phyloP scores from a whole-genome alignment of 2,329 filamentous ascomycete genomes.

The Colletotrichum sp. region DNA sequence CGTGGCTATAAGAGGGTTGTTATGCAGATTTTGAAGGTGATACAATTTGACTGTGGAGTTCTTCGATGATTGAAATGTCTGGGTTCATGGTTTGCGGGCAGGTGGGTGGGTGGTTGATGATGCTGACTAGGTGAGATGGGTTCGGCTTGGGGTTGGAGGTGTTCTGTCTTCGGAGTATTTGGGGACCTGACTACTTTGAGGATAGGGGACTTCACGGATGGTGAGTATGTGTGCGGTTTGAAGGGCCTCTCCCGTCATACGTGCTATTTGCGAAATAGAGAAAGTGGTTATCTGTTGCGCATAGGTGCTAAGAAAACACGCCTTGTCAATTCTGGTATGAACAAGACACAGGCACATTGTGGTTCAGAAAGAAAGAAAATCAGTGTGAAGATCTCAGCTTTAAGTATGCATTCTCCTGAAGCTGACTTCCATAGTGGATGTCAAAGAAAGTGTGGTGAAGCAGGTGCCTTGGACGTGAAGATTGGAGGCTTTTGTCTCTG shows the following conservation, averaged over 20 bases:
- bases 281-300: neutral
- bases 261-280: neutral
- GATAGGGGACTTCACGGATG: accelerated
- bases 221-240: neutral
- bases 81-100: too few species aligned
- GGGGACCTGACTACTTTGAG: neutral
- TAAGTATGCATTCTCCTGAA: neutral
- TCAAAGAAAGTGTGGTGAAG: neutral
- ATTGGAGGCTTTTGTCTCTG: neutral
- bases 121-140: too few species aligned
- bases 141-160: neutral
- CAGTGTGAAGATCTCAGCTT: neutral
- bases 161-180: neutral
- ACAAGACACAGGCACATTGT: accelerated
- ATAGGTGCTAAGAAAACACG: neutral
- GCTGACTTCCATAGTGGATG: neutral
- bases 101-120: too few species aligned
- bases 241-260: neutral
- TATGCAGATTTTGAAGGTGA: neutral
- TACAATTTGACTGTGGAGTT: neutral
- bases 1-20: neutral
- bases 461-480: neutral
- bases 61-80: neutral
- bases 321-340: too few species aligned
- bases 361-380: too few species aligned